phyloP scores from a whole-genome alignment of 1,284 basidiomycete species.

The Tausonia pullulans region DNA sequence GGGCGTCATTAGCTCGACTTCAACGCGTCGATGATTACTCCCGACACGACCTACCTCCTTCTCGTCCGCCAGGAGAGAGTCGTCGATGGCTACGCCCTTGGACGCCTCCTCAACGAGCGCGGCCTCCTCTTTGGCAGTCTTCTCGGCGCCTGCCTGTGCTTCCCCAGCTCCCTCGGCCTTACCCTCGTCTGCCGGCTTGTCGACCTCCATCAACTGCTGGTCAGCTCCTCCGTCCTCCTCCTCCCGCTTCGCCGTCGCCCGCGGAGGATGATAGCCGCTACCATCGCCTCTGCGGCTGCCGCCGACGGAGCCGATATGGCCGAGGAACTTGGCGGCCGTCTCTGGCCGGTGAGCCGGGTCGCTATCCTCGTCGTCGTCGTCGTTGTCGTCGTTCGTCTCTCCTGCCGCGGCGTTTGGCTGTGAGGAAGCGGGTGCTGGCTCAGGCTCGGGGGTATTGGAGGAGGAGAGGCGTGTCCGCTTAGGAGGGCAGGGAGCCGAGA shows the following conservation, averaged over 20 bases:
- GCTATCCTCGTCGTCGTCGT: neutral
- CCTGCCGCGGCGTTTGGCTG: too few relatives aligned
- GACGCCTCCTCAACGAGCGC: conserved; percentile 9
- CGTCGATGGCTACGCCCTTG: conserved; percentile 13
- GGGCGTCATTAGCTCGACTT: neutral
- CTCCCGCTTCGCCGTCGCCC: neutral
- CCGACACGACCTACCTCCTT: conserved; percentile 11
- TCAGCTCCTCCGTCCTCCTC: neutral
- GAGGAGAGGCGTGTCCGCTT: neutral
- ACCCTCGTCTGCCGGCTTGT: neutral
- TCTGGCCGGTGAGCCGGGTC: neutral
- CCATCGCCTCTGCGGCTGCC: conserved; percentile 12
- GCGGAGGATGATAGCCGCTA: neutral
- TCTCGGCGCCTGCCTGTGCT: too few relatives aligned
- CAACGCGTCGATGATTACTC: neutral
- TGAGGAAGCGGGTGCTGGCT: too few relatives aligned
- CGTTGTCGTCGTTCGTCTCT: too few relatives aligned
- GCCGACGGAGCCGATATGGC: neutral
- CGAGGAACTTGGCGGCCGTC: neutral
- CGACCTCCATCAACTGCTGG: neutral
- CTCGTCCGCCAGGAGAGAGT: conserved; percentile 9
- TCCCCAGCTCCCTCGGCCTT: neutral
- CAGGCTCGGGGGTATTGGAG: too few relatives aligned
- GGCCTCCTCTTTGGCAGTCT: neutral
- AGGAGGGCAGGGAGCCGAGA: neutral